phyloP scores from a whole-genome alignment of 768 basidiomycete genomes.

The Hortiboletus campestris region DNA sequence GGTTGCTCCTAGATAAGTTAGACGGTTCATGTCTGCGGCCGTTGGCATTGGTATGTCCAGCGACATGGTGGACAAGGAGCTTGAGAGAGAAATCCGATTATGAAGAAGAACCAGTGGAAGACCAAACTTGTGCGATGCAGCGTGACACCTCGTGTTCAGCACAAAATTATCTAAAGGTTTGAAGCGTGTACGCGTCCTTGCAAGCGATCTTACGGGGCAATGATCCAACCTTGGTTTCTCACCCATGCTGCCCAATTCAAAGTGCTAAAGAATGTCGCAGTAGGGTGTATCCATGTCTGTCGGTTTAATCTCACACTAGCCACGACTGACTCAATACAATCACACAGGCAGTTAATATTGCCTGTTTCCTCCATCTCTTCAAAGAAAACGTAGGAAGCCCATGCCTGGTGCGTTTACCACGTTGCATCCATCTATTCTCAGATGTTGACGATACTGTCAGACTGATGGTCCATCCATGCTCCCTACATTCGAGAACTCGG shows the following conservation, averaged over 20 bases:
- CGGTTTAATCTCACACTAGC: background rate
- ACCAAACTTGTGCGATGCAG: background rate
- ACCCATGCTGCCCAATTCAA: conserved; percentile 7
- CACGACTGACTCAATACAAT: conserved; percentile 1
- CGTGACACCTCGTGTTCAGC: background rate
- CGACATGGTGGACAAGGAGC: conserved; percentile 15
- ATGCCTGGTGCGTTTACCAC: conserved; percentile 42
- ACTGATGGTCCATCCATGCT: conserved; percentile 79
- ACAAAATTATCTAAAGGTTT: background rate
- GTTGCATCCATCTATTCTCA: background rate
- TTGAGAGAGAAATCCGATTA: background rate
- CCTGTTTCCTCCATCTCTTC: conserved; percentile 61
- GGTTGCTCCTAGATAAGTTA: conserved; percentile 30
- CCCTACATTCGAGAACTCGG: conserved; percentile 60
- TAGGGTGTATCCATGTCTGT: conserved; percentile 31
- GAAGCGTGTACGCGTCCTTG: background rate
- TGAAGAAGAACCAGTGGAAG: background rate
- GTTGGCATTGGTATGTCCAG: conserved; percentile 22
- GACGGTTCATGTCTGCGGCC: conserved; percentile 23
- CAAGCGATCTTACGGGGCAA: background rate
- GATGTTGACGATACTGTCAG: conserved; percentile 34
- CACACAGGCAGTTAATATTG: conserved; percentile 53
- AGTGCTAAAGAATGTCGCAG: conserved; percentile 20
- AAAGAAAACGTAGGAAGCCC: conserved; percentile 57
- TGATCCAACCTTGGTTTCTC: conserved; percentile 19